phyloP scores from a whole-genome alignment of 805 yeast species.

The Monosporozyma servazzii region DNA sequence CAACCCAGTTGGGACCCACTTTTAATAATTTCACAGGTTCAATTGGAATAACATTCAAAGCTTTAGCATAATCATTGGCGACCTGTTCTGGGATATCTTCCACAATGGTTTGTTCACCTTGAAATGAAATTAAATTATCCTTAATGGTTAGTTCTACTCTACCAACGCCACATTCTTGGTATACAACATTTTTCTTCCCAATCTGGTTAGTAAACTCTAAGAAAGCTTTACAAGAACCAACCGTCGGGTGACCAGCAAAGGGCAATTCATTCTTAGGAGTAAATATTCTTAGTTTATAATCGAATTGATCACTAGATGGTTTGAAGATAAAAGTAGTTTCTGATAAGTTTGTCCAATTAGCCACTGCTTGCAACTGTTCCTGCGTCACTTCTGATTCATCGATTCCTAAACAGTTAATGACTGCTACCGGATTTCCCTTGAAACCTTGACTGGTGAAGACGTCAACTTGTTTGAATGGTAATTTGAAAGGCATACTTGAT shows the following conservation, averaged over 20 bases:
- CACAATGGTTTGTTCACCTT: slow-evolving; percentile 13
- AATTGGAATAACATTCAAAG: slow-evolving; percentile 9
- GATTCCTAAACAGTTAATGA: slow-evolving; percentile 22
- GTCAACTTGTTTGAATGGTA: slow-evolving; percentile 31
- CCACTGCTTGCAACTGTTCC: slow-evolving; percentile 38
- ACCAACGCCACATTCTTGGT: slow-evolving; percentile 42
- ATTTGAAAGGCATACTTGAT: slow-evolving; percentile 8
- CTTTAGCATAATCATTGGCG: slow-evolving; percentile 4
- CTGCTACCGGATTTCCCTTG: slow-evolving; percentile 51
- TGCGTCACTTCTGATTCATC: slow-evolving; percentile 23
- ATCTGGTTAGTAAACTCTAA: slow-evolving; percentile 28
- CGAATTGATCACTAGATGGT: slow-evolving; percentile 33
- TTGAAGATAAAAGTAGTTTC: slow-evolving; percentile 46
- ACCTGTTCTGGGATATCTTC: slow-evolving; percentile 3
- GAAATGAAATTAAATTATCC: slow-evolving; percentile 25
- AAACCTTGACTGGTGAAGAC: slow-evolving; percentile 30
- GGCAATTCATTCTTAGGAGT: slow-evolving; percentile 41
- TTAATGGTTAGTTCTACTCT: slow-evolving; percentile 29
- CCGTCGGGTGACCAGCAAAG: slow-evolving; percentile 59
- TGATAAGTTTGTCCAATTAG: slow-evolving; percentile 53
- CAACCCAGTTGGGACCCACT: slow-evolving; percentile 43
- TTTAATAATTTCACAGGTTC: slow-evolving; percentile 26
- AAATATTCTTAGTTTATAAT: slow-evolving; percentile 44
- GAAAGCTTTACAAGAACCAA: slow-evolving; percentile 43
- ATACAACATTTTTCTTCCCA: slow-evolving; percentile 17